These are phyloP conservation scores for Achaetomium macrosporum DNA, from an alignment of 2,329 filamentous ascomycete species.

Conservation along the genomic window DNA sequence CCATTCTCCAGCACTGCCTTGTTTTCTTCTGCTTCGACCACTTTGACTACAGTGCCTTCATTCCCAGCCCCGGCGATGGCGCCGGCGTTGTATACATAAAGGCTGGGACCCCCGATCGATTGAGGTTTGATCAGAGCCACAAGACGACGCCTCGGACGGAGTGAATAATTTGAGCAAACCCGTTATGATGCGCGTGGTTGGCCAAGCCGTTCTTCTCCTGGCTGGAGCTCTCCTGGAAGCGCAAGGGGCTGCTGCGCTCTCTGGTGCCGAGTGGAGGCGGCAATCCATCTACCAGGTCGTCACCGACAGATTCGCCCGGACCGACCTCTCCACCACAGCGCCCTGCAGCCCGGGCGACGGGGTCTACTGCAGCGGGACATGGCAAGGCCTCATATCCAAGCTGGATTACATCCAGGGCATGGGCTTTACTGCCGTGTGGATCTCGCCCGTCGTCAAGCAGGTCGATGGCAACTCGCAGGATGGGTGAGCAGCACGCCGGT, in stretches of 20 bases:
- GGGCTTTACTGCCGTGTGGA: conserved; percentile 40
- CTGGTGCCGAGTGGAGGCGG: conserved; percentile 27
- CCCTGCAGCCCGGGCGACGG: conserved; percentile 27
- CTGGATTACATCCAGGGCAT: conserved; percentile 45
- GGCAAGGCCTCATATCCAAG: conserved; percentile 40
- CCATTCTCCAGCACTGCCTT: no score
- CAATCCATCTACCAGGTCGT: conserved; percentile 41
- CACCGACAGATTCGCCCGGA: conserved; percentile 39
- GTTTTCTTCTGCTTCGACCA: no score
- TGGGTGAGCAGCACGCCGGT: conserved; percentile 26
- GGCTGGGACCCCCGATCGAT: no score
- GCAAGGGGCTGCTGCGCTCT: conserved; percentile 13
- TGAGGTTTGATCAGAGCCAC: no score
- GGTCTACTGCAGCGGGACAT: conserved; percentile 45
- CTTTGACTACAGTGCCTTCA: no score
- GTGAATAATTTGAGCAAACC: not conserved
- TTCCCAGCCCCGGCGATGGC: no score
- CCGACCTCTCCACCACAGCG: conserved; percentile 33
- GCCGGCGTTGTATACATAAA: no score
- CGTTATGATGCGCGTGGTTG: conserved; percentile 3
- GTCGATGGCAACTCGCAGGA: conserved; percentile 35
- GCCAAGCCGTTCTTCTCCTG: conserved; percentile 7
- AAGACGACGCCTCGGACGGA: not conserved
- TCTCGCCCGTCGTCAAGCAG: conserved; percentile 41
- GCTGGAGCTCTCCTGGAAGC: not conserved